phyloP scores from a whole-genome alignment of 75 land plant genomes.

The Cunninghamia lanceolata region DNA sequence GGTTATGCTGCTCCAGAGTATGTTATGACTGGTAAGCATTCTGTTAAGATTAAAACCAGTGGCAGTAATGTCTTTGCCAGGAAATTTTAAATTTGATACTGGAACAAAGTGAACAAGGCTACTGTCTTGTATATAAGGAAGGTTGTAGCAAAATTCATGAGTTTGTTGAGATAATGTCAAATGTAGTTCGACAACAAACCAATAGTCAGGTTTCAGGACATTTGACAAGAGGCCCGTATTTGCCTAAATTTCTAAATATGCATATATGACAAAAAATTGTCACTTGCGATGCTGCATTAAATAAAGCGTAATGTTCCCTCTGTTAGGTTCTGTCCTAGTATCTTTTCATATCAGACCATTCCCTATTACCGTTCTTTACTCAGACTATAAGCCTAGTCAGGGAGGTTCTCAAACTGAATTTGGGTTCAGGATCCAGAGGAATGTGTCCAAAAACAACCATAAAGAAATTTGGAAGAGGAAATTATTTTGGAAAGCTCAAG shows the following conservation, averaged over 20 bases:
- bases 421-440: neutral
- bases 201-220: neutral
- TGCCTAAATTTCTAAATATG: constrained; percentile 3
- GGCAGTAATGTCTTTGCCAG: neutral
- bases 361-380: neutral
- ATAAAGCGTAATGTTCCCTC: neutral
- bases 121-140: neutral
- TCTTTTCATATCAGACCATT: neutral
- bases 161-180: neutral
- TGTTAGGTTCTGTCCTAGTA: neutral
- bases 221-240: neutral
- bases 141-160: neutral
- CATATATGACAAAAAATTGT: neutral
- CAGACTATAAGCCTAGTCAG: neutral
- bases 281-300: neutral
- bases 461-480: neutral
- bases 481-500: neutral
- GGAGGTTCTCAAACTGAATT: neutral
- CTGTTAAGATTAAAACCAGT: neutral
- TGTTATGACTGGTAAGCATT: constrained; percentile 69
- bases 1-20: constrained; percentile 88
- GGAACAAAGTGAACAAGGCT: neutral
- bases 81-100: neutral
- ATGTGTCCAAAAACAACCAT: constrained; percentile 4
- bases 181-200: neutral